Conservation (phyloP, 2,329 filamentous ascomycete genomes). For the Fusarium caatingaense region DNA sequence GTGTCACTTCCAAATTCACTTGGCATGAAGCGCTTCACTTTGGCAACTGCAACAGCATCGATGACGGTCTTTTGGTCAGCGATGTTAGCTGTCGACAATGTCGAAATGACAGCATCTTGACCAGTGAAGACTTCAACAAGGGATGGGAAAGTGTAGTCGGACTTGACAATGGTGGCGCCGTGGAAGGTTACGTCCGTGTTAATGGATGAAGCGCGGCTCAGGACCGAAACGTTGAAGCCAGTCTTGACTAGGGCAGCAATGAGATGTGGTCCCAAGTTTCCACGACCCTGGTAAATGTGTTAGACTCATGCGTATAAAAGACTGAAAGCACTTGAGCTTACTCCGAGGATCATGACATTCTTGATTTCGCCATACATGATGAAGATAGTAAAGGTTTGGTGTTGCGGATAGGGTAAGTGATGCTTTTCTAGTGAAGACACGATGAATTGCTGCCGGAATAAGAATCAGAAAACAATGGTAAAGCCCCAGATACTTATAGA, state of each 20-base stretch:
- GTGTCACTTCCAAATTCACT: slow-evolving; percentile 21
- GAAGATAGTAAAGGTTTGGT: too few species aligned
- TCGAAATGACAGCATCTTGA: slow-evolving; percentile 7
- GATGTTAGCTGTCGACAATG: slow-evolving; percentile 12
- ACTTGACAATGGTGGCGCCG: neutral
- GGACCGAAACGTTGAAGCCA: accelerated
- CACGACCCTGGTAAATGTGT: neutral
- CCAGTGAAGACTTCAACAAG: neutral
- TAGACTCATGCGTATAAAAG: accelerated
- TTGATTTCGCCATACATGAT: neutral
- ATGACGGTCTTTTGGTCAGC: slow-evolving; percentile 5
- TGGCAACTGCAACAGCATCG: slow-evolving; percentile 8
- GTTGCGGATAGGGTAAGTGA: slow-evolving; percentile 8
- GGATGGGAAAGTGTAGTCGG: neutral
- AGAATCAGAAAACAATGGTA: accelerated
- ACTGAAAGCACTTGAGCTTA: neutral
- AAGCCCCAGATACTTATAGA: neutral
- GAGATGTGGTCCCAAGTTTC: slow-evolving; percentile 10
- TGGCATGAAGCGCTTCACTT: slow-evolving; percentile 14
- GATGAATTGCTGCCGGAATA: accelerated
- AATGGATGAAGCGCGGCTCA: accelerated
- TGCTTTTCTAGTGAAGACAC: accelerated
- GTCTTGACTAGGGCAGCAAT: neutral
- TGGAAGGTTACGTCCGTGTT: accelerated
- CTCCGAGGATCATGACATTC: slow-evolving; percentile 7